phyloP scores from a whole-genome alignment of 202 grass and related monocot genomes.

The Zizania palustris region DNA sequence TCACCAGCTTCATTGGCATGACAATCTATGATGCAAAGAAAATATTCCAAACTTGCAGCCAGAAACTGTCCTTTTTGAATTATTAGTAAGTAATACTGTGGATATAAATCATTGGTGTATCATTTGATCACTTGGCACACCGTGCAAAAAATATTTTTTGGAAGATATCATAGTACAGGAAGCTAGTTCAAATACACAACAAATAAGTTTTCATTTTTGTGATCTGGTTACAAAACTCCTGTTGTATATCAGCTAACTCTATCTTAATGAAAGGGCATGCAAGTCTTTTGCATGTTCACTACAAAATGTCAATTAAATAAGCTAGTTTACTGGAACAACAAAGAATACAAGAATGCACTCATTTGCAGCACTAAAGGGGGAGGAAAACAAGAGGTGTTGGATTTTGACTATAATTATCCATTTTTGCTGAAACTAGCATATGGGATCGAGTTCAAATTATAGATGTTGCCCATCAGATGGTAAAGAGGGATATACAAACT shows the following conservation, averaged over 20 bases:
- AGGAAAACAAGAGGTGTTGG: neutral
- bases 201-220: neutral
- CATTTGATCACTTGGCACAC: neutral
- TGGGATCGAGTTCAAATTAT: neutral
- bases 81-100: neutral
- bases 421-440: neutral
- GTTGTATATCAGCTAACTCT: neutral
- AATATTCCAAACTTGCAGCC: conserved; percentile 6
- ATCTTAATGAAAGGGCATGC: no score
- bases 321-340: neutral
- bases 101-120: neutral
- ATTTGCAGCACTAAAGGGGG: neutral
- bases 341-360: conserved; percentile 1
- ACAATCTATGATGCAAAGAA: neutral
- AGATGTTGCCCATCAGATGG: conserved; percentile 6
- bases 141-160: neutral
- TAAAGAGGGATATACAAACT: neutral
- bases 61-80: neutral
- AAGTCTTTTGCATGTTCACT: neutral
- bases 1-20: neutral
- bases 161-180: neutral
- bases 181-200: neutral
- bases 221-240: neutral
- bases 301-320: neutral
- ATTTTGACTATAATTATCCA: neutral